Conservation (phyloP, 2,329 filamentous ascomycete species). For the Cladosporium sp. region DNA sequence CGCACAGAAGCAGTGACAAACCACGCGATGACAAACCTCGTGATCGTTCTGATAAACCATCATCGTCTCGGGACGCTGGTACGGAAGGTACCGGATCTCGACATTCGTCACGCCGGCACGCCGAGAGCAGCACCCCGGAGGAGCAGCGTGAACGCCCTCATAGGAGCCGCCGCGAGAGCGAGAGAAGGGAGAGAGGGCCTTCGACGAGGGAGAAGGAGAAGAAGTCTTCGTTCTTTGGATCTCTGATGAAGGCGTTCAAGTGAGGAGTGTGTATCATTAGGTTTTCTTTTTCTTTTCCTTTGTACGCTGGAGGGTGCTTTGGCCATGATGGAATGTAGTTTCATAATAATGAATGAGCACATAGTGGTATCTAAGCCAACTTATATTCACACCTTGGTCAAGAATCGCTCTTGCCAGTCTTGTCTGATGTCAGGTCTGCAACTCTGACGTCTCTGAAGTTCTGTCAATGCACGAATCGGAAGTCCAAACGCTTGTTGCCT, state of each 20-base stretch:
- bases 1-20: conserved; percentile 4
- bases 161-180: conserved; percentile 12
- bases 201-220: conserved; percentile 10
- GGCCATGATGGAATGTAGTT: neutral
- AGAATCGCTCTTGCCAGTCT: neutral
- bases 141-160: conserved; percentile 10
- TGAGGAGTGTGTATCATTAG: neutral
- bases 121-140: neutral
- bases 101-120: conserved; percentile 3
- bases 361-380: neutral
- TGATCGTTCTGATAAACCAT: neutral
- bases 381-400: neutral
- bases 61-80: neutral
- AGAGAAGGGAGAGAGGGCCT: conserved; percentile 12
- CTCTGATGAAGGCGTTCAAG: conserved; percentile 16
- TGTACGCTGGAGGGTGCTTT: neutral
- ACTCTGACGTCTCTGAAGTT: neutral
- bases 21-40: neutral
- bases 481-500: conserved; percentile 43
- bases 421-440: neutral
- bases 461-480: conserved; percentile 21
- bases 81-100: neutral
- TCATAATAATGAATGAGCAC: neutral
- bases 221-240: conserved; percentile 20
- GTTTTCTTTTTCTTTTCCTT: neutral